Evolutionary conservation across 805 yeast genomes (phyloP), one percentile per base, ranked within the genome.

Genomic region (Saturnispora sekii): DNA sequence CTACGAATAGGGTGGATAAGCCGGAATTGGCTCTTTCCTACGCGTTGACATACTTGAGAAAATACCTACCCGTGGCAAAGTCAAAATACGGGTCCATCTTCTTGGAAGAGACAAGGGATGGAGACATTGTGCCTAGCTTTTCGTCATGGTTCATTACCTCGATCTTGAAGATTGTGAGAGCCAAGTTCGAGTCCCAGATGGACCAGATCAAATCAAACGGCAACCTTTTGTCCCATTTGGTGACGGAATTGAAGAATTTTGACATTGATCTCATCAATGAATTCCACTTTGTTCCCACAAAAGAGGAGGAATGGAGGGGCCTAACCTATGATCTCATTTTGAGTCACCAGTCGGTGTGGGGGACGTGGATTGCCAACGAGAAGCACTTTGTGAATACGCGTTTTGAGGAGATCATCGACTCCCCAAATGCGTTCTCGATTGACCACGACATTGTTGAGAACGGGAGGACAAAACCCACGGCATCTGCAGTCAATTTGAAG

Each of bases 11-110:
- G 38, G 54, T 76, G 21, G 79, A 80, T 46, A 77, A 77, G 53
- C 89, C 90, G 1, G 89, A 83, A 56, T 82, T 86, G 81, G 73
- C 79, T 3, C 69, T 81, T 48, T 60, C 65, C 14, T 81, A 72
- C 52, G 56, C 74, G 5, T 72, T 68, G 47, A 64, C 66, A 11
- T 73, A 70, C 48, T 44, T 75, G 15, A 50, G 54, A 4, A 52
- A 44, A 54, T 65, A 50, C 38, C 60, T 43, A 47, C 61, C 32
- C 14, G 51, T 14, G 43, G 70, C 38, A 55, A 63, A 50, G 35
- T 35, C 57, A 8, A 36, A 28, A 10, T 40, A 32, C 26, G 26
- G 26, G 26, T 21, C 26, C 8, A 21, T 21, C 26, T 21, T 21
- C 26, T 21, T 21, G 26, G 26, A 21, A 21, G 26, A 21, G 26